Evolutionary conservation across 306 rosid genomes (phyloP).

Genomic region (Cicer cuneatum): DNA sequence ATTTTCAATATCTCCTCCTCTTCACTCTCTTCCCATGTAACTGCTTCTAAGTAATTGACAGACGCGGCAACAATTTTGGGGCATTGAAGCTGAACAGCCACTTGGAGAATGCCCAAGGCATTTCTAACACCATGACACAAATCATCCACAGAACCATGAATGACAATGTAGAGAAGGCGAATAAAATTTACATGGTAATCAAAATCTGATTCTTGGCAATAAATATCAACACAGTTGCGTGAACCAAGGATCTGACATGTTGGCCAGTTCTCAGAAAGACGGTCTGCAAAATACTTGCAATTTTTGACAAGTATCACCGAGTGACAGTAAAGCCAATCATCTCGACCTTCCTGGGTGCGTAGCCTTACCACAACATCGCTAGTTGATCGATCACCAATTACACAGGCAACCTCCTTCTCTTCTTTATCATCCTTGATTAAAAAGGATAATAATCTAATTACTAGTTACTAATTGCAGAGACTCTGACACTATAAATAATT

Average conservation of each 20-base stretch:
- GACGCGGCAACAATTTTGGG: constrained; percentile 68
- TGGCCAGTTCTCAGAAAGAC: constrained; percentile 94
- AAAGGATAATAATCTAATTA: constrained; percentile 15
- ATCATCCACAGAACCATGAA: constrained; percentile 68
- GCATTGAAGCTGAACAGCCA: constrained; percentile 81
- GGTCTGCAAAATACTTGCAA: constrained; percentile 81
- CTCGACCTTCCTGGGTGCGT: constrained; percentile 81
- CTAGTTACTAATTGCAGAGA: constrained; percentile 1
- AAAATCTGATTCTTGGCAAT: constrained; percentile 77
- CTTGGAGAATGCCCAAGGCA: constrained; percentile 81
- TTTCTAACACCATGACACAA: constrained; percentile 83
- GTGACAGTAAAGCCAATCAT: constrained; percentile 88
- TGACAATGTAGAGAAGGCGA: constrained; percentile 66
- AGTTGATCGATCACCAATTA: constrained; percentile 71
- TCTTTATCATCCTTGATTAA: constrained; percentile 64
- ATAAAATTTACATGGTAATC: constrained; percentile 78
- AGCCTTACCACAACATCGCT: constrained; percentile 98
- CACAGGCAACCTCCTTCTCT: constrained; percentile 44
- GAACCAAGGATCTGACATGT: constrained; percentile 92
- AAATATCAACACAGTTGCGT: constrained; percentile 83
- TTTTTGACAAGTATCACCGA: constrained; percentile 58
- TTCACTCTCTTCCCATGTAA: constrained; percentile 93
- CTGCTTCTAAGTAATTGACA: constrained; percentile 89
- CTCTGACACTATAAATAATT: not conserved
- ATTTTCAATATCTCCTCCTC: constrained; percentile 89